phyloP scores from a whole-genome alignment of 164 flowering plant species.

The Stephania yunnanensis region DNA sequence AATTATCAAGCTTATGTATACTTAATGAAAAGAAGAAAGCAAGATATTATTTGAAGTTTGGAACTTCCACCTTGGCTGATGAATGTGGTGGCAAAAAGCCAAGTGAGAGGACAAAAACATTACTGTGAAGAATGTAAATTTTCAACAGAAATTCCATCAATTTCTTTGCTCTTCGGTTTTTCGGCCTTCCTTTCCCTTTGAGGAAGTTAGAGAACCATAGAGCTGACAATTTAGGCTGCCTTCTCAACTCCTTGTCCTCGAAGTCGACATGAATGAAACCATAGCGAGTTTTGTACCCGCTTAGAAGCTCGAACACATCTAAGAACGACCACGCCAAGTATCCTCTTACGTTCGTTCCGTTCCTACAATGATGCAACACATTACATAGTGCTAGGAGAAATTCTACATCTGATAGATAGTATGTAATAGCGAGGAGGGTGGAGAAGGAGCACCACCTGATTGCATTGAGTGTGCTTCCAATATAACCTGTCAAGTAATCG shows the following conservation, averaged over 20 bases:
- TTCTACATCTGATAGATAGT: background rate
- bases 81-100: background rate
- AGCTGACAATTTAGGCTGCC: conserved; percentile 33
- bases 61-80: no score
- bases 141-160: background rate
- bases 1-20: no score
- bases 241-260: conserved; percentile 23
- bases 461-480: conserved; percentile 20
- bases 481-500: conserved; percentile 14
- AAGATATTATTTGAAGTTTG: no score
- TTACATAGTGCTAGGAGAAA: background rate
- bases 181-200: conserved; percentile 11
- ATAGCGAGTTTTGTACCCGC: conserved; percentile 26
- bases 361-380: conserved; percentile 22
- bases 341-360: conserved; percentile 42
- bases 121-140: conserved; percentile 6
- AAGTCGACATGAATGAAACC: conserved; percentile 37
- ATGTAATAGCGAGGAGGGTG: background rate
- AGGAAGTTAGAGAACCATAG: conserved; percentile 36
- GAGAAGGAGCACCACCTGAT: conserved; percentile 24
- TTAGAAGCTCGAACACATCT: conserved; percentile 38
- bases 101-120: background rate
- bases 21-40: no score
- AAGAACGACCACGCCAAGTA: conserved; percentile 49
- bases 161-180: background rate